Evolutionary conservation across 768 basidiomycete genomes (phyloP).

Genomic region (Tulasnella sp.): DNA sequence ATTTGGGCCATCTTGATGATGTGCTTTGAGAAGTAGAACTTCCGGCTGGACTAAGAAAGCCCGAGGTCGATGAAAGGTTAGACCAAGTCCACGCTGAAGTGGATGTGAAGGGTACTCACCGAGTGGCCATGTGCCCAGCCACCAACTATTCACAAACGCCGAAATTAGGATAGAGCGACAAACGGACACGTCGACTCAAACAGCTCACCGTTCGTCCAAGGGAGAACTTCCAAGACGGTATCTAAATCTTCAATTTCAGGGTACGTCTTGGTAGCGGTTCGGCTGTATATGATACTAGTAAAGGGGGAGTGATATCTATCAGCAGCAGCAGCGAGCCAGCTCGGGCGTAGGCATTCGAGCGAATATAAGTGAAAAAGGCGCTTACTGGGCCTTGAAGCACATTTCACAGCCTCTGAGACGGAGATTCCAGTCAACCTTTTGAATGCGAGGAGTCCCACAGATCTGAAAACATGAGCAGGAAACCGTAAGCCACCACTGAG

Average conservation of each 20-base stretch:
- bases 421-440: background rate
- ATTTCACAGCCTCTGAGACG: background rate
- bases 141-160: background rate
- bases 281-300: background rate
- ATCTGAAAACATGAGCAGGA: background rate
- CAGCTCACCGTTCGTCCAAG: background rate
- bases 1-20: background rate
- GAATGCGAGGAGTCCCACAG: background rate
- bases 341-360: background rate
- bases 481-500: background rate
- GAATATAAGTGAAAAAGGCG: background rate
- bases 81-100: background rate
- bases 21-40: background rate
- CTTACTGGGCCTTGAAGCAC: background rate
- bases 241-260: constrained; percentile 1
- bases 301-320: too few relatives aligned
- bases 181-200: too few relatives aligned
- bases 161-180: too few relatives aligned
- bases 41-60: background rate
- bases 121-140: background rate
- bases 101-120: background rate
- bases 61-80: background rate
- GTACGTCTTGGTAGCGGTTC: background rate
- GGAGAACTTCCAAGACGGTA: background rate
- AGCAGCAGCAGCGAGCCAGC: background rate